Evolutionary conservation across 345 rosid species (phyloP).

Genomic region (Lepidium didymum): DNA sequence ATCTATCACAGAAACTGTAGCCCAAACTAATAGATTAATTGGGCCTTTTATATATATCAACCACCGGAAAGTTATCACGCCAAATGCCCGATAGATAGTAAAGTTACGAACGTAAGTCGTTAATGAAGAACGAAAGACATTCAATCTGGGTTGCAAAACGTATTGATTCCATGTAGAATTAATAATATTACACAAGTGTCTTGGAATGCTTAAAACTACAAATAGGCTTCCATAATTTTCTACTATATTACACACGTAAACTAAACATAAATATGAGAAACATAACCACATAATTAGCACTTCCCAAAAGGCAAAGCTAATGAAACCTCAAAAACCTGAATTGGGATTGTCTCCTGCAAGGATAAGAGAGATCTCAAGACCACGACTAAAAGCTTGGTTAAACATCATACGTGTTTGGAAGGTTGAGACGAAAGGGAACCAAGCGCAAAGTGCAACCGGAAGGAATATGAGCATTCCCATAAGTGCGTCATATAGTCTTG

Average conservation of each 20-base stretch:
- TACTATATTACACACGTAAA: neutral
- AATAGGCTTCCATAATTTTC: neutral
- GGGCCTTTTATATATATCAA: too few species aligned
- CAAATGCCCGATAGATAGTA: too few species aligned
- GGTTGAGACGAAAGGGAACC: conserved; percentile 96
- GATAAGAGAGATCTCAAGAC: conserved; percentile 88
- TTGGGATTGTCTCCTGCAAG: conserved; percentile 95
- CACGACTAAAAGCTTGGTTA: conserved; percentile 95
- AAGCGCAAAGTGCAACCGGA: conserved; percentile 74
- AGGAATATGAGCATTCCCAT: conserved; percentile 95
- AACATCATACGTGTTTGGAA: conserved; percentile 98
- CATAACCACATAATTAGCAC: neutral
- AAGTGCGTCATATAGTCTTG: conserved; percentile 78
- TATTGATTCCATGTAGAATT: neutral
- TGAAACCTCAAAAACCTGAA: conserved; percentile 30
- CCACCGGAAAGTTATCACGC: too few species aligned
- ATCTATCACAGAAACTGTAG: too few species aligned
- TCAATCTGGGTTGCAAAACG: neutral
- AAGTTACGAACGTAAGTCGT: too few species aligned
- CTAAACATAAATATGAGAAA: neutral
- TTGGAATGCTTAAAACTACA: conserved; percentile 4
- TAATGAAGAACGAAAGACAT: neutral
- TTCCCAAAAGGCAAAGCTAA: neutral
- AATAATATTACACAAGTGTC: neutral
- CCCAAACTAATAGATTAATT: too few species aligned